Base-by-base conservation (phyloP, 2,329 filamentous ascomycete species). In the Pezizomycotina sp. region DNA sequence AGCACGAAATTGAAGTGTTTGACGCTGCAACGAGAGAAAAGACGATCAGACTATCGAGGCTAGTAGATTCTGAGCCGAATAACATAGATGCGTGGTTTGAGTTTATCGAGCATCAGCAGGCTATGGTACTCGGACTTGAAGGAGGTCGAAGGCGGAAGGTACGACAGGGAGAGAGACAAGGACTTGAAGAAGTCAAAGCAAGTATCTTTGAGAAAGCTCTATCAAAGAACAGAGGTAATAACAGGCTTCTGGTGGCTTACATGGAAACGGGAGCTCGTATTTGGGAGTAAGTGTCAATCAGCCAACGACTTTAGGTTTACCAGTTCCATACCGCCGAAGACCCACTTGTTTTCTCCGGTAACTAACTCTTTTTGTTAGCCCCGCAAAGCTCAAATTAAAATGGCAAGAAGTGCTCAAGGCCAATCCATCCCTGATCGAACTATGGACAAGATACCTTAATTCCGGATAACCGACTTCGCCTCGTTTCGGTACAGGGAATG, bases 121-220 rank as follows among this genome's bases (percentile, higher is more conserved):
- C 58, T 2, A 62, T 91, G 36, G 59, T 86, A 8, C 39, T 38
- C 16, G 40, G 40, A 4, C 35, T 26, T 10, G 39, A 36, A 13
- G 40, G 39, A 20, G 28, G 25, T 10, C 26, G 60, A 60, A 33
- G 59, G 62, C 15, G 62, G 62, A 16, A 58, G 63, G 14, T 57
- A 56, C 27, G 53, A 51, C 42, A 60, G 59, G 51, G 63, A 53
- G 26, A 62, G 57, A 24, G 32, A 67, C 66, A 43, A 76, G 76
- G 44, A 69, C 80, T 36, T 4, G 74, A 81, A 3, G 77, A 89
- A 46, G 71, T 92, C 36, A 86, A 81, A 47, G 60, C 92, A 2
- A 72, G 76, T 2, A 70, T 92, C 43, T 79, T 84, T 42, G 72
- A 86, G 46, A 74, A 81, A 43, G 84, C 84, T 0, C 55, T 92